These are phyloP conservation scores for Amesomyces nigricolor DNA, from an alignment of 2,329 filamentous ascomycete genomes.

Conservation along the genomic window DNA sequence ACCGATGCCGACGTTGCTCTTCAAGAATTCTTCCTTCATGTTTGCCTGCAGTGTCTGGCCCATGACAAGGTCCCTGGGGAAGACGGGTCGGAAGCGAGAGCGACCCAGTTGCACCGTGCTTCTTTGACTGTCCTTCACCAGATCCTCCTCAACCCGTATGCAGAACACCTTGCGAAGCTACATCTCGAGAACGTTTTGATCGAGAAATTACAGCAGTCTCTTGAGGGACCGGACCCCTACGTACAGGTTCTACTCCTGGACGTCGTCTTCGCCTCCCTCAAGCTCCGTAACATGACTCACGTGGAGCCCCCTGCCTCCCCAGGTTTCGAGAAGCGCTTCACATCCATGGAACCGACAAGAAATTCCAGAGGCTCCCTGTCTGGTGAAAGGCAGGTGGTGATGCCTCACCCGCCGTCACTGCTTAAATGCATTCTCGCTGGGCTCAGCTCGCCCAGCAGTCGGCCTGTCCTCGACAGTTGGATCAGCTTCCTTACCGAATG, in stretches of 20 bases:
- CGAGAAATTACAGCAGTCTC: constrained; percentile 56
- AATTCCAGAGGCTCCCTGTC: constrained; percentile 37
- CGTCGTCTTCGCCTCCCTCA: constrained; percentile 68
- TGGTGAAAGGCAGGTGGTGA: constrained; percentile 27
- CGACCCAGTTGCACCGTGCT: constrained; percentile 64
- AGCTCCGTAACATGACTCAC: constrained; percentile 48
- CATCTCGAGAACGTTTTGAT: constrained; percentile 68
- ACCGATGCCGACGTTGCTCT: constrained; percentile 54
- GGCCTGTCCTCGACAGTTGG: constrained; percentile 84
- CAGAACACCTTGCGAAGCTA: constrained; percentile 52
- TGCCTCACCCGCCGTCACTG: constrained; percentile 62
- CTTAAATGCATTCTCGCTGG: constrained; percentile 80
- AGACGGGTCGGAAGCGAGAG: constrained; percentile 40
- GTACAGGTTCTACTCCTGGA: constrained; percentile 75
- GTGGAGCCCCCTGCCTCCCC: constrained; percentile 41
- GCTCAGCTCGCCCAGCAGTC: constrained; percentile 67
- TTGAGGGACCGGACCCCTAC: constrained; percentile 58
- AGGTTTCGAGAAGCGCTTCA: constrained; percentile 42
- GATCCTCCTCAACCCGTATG: constrained; percentile 60
- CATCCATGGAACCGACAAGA: constrained; percentile 39
- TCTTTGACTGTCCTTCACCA: constrained; percentile 66
- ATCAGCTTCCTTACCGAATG: constrained; percentile 77
- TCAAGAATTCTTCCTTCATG: constrained; percentile 62
- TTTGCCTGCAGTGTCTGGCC: constrained; percentile 59
- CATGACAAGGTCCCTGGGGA: constrained; percentile 35